Evolutionary conservation across 345 rosid genomes (phyloP).

Genomic region (Garcia nutans): DNA sequence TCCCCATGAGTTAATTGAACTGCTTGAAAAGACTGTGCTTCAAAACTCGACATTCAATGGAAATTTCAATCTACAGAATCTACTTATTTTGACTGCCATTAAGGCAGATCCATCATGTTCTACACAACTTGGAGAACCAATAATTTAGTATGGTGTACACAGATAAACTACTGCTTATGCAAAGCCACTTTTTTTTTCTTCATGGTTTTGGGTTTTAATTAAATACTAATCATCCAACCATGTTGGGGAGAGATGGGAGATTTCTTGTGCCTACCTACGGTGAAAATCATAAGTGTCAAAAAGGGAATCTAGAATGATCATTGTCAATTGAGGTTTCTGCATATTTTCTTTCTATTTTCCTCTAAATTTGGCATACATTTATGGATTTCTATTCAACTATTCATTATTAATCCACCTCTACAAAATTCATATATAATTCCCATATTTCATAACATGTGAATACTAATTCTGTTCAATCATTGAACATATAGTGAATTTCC

Average conservation of each 20-base stretch:
- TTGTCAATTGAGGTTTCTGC: too few species aligned
- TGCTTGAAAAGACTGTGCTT: conserved; percentile 92
- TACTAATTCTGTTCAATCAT: not conserved
- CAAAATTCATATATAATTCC: not conserved
- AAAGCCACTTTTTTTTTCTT: too few species aligned
- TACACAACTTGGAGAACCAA: too few species aligned
- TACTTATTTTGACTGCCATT: conserved; percentile 91
- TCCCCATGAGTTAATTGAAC: conserved; percentile 79
- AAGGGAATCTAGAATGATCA: too few species aligned
- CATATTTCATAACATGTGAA: not conserved
- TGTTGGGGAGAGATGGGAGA: too few species aligned
- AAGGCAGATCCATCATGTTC: conserved; percentile 79
- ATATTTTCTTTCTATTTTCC: too few species aligned
- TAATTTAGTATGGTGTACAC: too few species aligned
- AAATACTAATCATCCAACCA: too few species aligned
- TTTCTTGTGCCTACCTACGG: too few species aligned
- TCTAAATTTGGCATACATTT: not conserved
- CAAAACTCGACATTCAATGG: conserved; percentile 99
- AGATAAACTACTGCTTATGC: too few species aligned
- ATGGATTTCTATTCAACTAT: not conserved
- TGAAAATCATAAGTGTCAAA: too few species aligned
- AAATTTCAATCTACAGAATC: conserved; percentile 90
- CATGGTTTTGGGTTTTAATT: too few species aligned
- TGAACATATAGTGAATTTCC: not conserved
- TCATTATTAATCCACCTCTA: not conserved